Conservation (phyloP, 73 alveolate genomes). For the Diophrys sp. region DNA sequence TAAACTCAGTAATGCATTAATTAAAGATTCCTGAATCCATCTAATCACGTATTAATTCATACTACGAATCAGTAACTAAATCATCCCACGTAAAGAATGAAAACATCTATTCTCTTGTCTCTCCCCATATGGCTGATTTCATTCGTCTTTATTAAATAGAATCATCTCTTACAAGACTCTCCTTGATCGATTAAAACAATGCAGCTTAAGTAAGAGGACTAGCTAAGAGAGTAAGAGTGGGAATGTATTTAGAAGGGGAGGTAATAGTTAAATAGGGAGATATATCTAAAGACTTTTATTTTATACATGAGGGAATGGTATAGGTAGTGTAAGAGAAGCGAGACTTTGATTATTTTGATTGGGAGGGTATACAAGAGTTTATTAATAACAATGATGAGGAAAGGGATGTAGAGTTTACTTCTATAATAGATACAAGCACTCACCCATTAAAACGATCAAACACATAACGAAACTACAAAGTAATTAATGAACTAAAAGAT, state of each 20-base stretch:
- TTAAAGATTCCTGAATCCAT: constrained; percentile 26
- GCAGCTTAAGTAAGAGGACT: constrained; percentile 19
- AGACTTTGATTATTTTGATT: constrained; percentile 43
- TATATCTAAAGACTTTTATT: constrained; percentile 35
- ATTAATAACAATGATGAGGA: constrained; percentile 13
- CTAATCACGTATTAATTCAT: constrained; percentile 24
- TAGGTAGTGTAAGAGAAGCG: constrained; percentile 25
- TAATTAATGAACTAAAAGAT: constrained; percentile 30
- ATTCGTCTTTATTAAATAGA: constrained; percentile 35
- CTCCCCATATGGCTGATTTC: constrained; percentile 9
- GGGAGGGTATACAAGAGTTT: constrained; percentile 10
- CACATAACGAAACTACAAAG: background rate
- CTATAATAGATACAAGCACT: no score
- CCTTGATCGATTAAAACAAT: constrained; percentile 14
- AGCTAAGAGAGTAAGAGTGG: constrained; percentile 17
- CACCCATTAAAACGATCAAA: no score
- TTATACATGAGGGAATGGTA: constrained; percentile 31
- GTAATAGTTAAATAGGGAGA: constrained; percentile 51
- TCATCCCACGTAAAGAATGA: background rate
- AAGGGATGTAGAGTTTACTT: no score
- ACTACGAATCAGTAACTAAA: constrained; percentile 25
- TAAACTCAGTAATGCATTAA: constrained; percentile 20
- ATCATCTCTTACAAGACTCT: background rate
- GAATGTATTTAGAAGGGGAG: constrained; percentile 29
- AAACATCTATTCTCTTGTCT: background rate